Conservation (phyloP, 768 basidiomycete genomes). For the Suillus subalutaceus region DNA sequence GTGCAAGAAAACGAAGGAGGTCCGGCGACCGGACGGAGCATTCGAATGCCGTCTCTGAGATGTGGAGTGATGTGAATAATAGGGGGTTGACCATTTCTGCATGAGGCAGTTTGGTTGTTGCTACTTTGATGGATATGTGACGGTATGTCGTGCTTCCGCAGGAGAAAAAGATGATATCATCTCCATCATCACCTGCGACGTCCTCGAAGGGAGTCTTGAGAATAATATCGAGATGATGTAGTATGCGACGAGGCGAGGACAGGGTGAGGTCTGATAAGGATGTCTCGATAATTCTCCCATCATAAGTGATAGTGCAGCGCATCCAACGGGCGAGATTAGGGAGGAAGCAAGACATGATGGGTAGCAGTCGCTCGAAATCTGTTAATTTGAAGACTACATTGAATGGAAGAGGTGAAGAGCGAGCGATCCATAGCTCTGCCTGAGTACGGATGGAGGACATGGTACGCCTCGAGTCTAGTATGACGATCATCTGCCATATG, state of each 20-base stretch:
- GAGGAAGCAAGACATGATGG: conserved; percentile 66
- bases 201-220: conserved; percentile 28
- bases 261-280: conserved; percentile 26
- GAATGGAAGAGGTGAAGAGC: conserved; percentile 56
- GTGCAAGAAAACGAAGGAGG: conserved; percentile 61
- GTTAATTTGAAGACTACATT: conserved; percentile 53
- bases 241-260: conserved; percentile 20
- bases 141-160: conserved; percentile 40
- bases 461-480: conserved; percentile 46
- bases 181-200: conserved; percentile 17
- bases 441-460: conserved; percentile 46
- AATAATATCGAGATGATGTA: conserved; percentile 33
- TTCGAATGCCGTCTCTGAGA: conserved; percentile 50
- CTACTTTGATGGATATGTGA: conserved; percentile 50
- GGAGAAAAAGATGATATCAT: conserved; percentile 31
- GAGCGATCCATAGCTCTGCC: conserved; percentile 55
- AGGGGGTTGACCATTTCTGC: conserved; percentile 47
- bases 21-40: conserved; percentile 47
- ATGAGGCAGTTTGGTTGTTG: conserved; percentile 53
- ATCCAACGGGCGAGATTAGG: conserved; percentile 61
- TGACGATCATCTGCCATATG: conserved; percentile 60
- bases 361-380: conserved; percentile 54
- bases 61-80: conserved; percentile 57
- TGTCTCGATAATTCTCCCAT: conserved; percentile 34
- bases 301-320: conserved; percentile 47